Percentiles rank a stretch among this genome's conserved stretches.
These are phyloP conservation scores for Poteriospumella lacustris DNA, from an alignment of 108 stramenopile genomes.

Conservation along the genomic window DNA sequence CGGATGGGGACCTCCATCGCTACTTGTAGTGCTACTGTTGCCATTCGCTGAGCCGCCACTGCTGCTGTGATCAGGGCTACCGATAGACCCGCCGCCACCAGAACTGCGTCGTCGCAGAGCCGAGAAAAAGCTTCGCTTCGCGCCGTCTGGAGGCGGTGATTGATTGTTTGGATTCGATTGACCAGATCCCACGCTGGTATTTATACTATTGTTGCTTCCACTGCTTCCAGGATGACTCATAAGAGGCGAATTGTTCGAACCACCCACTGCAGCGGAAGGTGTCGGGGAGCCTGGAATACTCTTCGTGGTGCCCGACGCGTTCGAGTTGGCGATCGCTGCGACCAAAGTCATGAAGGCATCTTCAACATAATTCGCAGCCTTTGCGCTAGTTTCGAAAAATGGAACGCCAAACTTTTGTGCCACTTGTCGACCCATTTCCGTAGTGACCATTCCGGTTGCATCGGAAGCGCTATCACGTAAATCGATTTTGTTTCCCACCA, in stretches of 20 bases:
- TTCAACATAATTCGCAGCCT: not conserved
- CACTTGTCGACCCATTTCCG: not conserved
- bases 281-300: not conserved
- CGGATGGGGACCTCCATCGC: no score
- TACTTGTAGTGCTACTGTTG: no score
- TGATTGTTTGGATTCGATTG: not conserved
- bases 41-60: no score
- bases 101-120: no score
- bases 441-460: not conserved
- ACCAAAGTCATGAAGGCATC: conserved; percentile 16
- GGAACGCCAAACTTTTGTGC: not conserved
- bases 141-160: not conserved
- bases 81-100: no score
- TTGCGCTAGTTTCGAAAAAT: conserved; percentile 21
- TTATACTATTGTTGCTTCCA: not conserved
- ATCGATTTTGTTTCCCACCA: conserved; percentile 24
- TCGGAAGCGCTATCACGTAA: not conserved
- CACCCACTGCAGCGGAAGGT: not conserved
- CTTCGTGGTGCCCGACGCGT: not conserved
- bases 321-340: not conserved
- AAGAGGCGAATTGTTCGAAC: not conserved
- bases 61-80: no score
- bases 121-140: no score
- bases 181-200: not conserved
- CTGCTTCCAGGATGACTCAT: not conserved